Evolutionary conservation across 139 green algal species (phyloP).

Genomic region (Nannochloris sp.): DNA sequence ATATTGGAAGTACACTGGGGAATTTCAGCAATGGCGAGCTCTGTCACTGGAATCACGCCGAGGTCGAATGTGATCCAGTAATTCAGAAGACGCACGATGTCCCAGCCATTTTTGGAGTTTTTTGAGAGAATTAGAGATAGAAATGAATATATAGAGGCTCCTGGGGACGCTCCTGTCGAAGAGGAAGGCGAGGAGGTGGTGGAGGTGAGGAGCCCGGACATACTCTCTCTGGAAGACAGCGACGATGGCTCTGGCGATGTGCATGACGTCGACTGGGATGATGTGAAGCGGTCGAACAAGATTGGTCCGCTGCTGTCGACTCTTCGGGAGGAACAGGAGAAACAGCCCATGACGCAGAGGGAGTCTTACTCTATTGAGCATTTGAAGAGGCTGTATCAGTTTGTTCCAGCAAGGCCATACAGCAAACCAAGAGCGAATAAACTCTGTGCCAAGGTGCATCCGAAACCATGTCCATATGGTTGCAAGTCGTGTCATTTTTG

Average conservation of each 20-base stretch:
- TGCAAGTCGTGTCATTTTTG: constrained; percentile 58
- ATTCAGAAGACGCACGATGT: background rate
- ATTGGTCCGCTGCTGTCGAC: constrained; percentile 1
- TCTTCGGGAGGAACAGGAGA: constrained; percentile 8
- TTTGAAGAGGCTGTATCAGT: constrained; percentile 26
- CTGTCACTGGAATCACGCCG: no score
- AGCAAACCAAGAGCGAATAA: background rate
- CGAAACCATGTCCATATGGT: constrained; percentile 18
- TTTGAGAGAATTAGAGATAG: background rate
- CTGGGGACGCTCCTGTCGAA: background rate
- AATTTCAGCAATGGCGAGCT: no score
- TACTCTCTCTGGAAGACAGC: background rate
- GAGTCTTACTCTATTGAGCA: constrained; percentile 46
- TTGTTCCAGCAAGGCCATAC: constrained; percentile 11
- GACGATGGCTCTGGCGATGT: background rate
- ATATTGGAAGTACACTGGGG: no score
- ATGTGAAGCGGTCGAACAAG: background rate
- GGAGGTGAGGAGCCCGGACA: background rate
- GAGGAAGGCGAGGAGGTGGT: background rate
- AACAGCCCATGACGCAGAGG: constrained; percentile 5
- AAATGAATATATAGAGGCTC: background rate
- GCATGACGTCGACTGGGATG: background rate
- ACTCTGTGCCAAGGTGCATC: constrained; percentile 31
- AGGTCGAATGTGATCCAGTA: no score
- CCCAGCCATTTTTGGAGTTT: constrained; percentile 1